A percentile compares a stretch with the other conserved stretches of the same genome.
phyloP scores from a whole-genome alignment of 78 protist genomes.

The Isochrysis galbana region DNA sequence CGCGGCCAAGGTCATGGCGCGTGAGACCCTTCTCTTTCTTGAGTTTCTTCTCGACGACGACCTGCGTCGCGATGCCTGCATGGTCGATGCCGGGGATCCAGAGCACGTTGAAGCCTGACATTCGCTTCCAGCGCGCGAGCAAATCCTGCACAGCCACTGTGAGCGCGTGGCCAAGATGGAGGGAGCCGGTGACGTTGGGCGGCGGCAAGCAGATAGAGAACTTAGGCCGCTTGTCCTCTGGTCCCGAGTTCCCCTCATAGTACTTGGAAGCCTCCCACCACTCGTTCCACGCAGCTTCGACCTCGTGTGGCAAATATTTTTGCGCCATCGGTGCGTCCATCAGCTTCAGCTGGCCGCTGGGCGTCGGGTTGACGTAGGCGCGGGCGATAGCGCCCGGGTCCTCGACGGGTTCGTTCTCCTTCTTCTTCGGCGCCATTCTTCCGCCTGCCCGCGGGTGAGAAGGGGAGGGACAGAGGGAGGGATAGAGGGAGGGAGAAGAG shows the following conservation, averaged over 20 bases:
- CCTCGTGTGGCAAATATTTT: neutral
- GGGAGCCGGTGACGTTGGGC: conserved; percentile 99
- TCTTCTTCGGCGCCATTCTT: neutral
- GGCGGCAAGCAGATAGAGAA: conserved; percentile 96
- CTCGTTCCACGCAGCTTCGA: conserved; percentile 91
- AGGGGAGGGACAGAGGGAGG: no score
- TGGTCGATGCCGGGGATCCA: conserved; percentile 84
- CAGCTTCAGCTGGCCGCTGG: neutral
- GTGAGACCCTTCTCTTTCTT: conserved; percentile 41
- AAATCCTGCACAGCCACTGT: conserved; percentile 63
- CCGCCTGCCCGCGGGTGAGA: no score
- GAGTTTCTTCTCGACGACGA: conserved; percentile 92
- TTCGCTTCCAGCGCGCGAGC: conserved; percentile 62
- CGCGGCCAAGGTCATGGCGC: conserved; percentile 91
- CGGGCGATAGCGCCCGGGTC: neutral
- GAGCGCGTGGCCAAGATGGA: conserved; percentile 99
- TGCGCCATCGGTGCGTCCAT: neutral
- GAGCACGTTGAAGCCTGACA: conserved; percentile 67
- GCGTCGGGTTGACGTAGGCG: conserved; percentile 29
- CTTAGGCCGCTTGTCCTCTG: conserved; percentile 41
- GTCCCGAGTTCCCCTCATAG: conserved; percentile 48
- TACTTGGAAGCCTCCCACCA: conserved; percentile 93
- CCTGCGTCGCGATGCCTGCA: conserved; percentile 88
- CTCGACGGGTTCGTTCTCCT: neutral
- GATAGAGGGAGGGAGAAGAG: no score